Conservation (phyloP, 805 yeast genomes). For the Yarrowia sp. region DNA sequence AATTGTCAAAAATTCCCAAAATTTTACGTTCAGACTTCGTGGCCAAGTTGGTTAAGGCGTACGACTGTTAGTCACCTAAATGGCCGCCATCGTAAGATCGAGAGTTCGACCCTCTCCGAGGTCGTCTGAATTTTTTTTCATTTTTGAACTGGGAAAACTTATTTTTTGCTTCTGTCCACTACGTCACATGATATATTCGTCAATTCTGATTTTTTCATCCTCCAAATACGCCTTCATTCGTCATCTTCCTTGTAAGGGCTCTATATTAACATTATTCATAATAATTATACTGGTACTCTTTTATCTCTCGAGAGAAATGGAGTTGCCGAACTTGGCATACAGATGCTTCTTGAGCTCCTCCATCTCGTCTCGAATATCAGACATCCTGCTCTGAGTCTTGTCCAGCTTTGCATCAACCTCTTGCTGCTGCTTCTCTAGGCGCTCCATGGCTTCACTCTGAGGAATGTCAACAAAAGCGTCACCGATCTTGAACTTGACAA, state of each 20-base stretch:
- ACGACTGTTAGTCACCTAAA: conserved; percentile 37
- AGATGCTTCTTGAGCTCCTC: conserved; percentile 69
- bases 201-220: no score
- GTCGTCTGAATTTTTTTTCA: conserved; percentile 26
- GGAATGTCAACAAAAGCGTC: conserved; percentile 74
- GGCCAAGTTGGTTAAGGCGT: conserved; percentile 39
- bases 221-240: no score
- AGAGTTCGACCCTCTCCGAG: conserved; percentile 38
- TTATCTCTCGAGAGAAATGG: conserved; percentile 78
- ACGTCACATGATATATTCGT: no score
- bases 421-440: conserved; percentile 69
- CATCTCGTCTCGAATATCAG: conserved; percentile 61
- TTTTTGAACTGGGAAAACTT: neutral
- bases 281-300: neutral
- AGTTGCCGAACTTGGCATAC: conserved; percentile 87
- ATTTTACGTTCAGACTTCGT: conserved; percentile 27
- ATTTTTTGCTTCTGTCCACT: neutral
- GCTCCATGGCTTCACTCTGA: conserved; percentile 69
- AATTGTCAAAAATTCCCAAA: neutral
- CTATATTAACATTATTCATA: no score
- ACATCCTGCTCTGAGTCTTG: conserved; percentile 57
- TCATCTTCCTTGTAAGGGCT: no score
- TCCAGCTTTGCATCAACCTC: conserved; percentile 59
- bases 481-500: conserved; percentile 71
- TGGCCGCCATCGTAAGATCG: conserved; percentile 39